Base-by-base conservation (phyloP, 1,284 basidiomycete genomes). In the Pyrrhoderma lamaoense region DNA sequence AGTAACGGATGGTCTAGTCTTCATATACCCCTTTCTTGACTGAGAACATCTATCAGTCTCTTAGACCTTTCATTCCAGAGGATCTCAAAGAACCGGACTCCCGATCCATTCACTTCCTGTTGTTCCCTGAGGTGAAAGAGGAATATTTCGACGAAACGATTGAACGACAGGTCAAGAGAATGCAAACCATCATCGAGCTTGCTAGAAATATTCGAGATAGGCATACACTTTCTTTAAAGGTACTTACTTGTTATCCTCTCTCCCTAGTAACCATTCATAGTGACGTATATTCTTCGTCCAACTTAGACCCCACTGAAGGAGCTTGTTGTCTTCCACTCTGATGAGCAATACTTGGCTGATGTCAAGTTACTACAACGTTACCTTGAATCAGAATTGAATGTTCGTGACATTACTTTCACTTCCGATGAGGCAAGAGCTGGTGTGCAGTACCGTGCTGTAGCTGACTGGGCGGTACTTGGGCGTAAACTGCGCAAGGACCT, bases 11-110 rank as follows among this genome's bases (percentile, higher is more conserved):
- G 5, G 27, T 5, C 52, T 58, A 94, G 90, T 95, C 94, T 8
- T 95, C 95, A 1, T 99, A 97, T 68, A 98, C 94, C 3, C 96
- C 96, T 0, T 99, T 98, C 81, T 74, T 98, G 63, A 95, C 93
- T 2, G 96, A 99, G 70, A 97, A 89, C 69, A 76, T 99, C 58
- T 99, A 98, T 69, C 96, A 99, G 66, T 82, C 89, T 40, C 76
- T 99, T 42, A 80, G 85, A 48, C 75, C 76, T 13, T 97, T 86
- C 70, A 88, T 98, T 58, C 90, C 92, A 0, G 77, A 82, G 49
- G 76, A 87, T 57, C 76, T 84, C 23, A 71, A 72, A 25, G 76
- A 79, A 4, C 7, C 21, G 11, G 95, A 99, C 64, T 77, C 84
- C 14, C 86, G 96, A 54, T 98, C 95, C 8, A 75, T 99, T 54